Conservation (phyloP, 352 stramenopile species). For the Saprolegnia parasitica region DNA sequence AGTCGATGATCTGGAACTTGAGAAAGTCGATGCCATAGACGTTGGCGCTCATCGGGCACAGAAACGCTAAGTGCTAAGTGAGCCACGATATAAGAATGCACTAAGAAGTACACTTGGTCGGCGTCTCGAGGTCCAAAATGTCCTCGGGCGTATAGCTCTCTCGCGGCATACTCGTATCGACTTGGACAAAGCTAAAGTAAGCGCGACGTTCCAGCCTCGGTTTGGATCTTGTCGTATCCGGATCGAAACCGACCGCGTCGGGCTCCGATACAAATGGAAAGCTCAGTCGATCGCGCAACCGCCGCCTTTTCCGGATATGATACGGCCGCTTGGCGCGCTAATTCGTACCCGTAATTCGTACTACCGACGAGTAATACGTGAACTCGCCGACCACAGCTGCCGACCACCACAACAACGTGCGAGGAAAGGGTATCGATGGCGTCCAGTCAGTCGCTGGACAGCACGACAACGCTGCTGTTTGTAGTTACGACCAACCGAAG, state of each 20-base stretch:
- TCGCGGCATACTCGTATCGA: conserved; percentile 41
- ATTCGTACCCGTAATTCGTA: too few relatives aligned
- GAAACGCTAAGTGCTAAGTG: conserved; percentile 81
- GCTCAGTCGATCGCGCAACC: too few relatives aligned
- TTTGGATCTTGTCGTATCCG: background rate
- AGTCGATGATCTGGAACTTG: conserved; percentile 93
- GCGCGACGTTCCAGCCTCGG: background rate
- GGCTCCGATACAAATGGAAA: too few relatives aligned
- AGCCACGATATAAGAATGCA: background rate
- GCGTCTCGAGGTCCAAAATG: conserved; percentile 71
- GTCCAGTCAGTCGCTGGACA: too few relatives aligned
- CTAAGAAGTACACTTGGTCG: conserved; percentile 50
- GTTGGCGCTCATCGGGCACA: conserved; percentile 92
- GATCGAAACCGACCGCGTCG: background rate
- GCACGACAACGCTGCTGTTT: too few relatives aligned
- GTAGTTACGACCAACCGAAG: too few relatives aligned
- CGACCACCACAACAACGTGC: too few relatives aligned
- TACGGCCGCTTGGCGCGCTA: too few relatives aligned
- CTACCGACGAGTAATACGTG: too few relatives aligned
- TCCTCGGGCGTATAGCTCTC: conserved; percentile 81
- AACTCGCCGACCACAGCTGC: too few relatives aligned
- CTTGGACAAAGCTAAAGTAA: conserved; percentile 4
- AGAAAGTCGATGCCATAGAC: conserved; percentile 95
- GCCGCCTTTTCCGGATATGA: too few relatives aligned
- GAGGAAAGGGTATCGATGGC: too few relatives aligned